phyloP scores from a whole-genome alignment of 139 green algal species.

The Nannochloris sp. region DNA sequence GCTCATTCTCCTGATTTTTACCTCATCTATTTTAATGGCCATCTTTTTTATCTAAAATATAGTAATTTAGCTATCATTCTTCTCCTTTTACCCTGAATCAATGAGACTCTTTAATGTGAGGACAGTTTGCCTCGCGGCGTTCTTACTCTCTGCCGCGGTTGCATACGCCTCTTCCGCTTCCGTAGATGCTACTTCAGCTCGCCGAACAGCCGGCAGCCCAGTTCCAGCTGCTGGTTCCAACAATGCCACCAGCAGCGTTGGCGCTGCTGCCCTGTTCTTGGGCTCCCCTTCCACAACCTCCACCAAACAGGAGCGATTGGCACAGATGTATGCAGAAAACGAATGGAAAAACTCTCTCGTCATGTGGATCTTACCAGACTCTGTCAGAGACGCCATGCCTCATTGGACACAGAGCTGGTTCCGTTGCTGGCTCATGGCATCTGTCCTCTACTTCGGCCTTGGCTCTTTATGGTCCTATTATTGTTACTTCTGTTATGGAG shows the following conservation, averaged over 20 bases:
- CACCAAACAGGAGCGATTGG: neutral
- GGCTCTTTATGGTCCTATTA: conserved; percentile 71
- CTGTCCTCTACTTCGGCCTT: conserved; percentile 64
- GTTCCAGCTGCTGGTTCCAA: neutral
- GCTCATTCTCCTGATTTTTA: too few species aligned
- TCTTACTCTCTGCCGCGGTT: neutral
- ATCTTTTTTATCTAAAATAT: too few species aligned
- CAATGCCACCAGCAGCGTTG: neutral
- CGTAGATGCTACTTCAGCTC: neutral
- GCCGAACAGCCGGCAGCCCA: neutral
- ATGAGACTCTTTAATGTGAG: too few species aligned
- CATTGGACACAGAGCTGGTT: conserved; percentile 66
- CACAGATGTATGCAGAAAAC: conserved; percentile 45
- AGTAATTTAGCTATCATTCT: too few species aligned
- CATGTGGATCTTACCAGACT: conserved; percentile 30
- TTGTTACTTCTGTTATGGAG: conserved; percentile 66
- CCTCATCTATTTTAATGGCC: too few species aligned
- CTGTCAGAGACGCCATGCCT: conserved; percentile 27
- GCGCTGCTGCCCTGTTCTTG: too few species aligned
- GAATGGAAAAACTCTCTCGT: conserved; percentile 77
- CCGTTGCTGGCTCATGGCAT: conserved; percentile 63
- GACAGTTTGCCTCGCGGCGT: neutral
- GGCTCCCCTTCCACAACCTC: neutral
- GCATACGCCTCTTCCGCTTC: conserved; percentile 2
- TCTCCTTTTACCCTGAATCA: too few species aligned